Evolutionary conservation across 169 alveolate genomes (phyloP), one percentile per base, ranked within the genome.

Genomic region (Theileria sp.): DNA sequence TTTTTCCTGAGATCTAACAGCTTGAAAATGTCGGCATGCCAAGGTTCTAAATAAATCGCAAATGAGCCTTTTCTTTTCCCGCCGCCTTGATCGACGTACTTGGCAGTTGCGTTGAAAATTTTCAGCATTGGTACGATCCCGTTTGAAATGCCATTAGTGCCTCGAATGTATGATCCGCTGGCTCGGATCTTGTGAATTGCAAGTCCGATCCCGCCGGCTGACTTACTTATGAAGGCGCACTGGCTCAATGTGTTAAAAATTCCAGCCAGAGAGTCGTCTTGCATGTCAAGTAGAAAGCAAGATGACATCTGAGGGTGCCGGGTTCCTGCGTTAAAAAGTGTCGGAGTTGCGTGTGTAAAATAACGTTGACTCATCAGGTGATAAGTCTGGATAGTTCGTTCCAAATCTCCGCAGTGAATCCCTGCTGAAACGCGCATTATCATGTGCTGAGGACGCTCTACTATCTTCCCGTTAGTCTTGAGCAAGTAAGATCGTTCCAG

Each of bases 321-420:
- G 0, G 99, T 96, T 2, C 99, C 99, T 3, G 99, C 86, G 86
- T 97, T 97, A 87, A 97, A 98, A 44, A 98, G 94, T 12, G 99
- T 98, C 19, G 99, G 99, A 8, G 99, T 96, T 12, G 99, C 99
- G 85, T 98, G 99, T 5, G 99, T 98, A 89, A 97, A 98, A 93
- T 94, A 95, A 79, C 95, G 95, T 69, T 92, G 94, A 50, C 98
- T 94, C 98, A 98, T 94, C 66, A 97, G 86, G 79, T 97, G 95
- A 80, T 98, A 98, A 8, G 98, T 96, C 79, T 94, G 94, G 50
- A 93, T 70, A 21, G 98, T 98, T 30, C 95, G 86, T 68, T 97
- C 97, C n/a, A 97, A 58, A 83, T 97, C 98, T n/a, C 96, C 97
- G 49, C 93, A 91, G 83, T 98, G 99, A 44, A 98, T 97, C 8